Conservation (phyloP, 192 early-diverging fungal genomes). For the Backusella tuberculispora region DNA sequence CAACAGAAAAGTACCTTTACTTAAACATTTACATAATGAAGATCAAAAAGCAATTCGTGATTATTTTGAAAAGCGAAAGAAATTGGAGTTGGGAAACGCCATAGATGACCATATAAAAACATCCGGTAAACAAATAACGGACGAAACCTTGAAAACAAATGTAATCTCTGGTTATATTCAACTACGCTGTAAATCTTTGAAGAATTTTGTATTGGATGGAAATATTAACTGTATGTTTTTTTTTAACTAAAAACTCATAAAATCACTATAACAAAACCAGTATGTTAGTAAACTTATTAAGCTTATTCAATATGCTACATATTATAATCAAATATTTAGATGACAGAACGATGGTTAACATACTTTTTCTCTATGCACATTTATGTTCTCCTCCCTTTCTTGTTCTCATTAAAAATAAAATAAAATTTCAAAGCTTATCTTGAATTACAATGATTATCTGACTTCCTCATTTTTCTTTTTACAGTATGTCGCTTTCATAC, state of each 20-base stretch:
- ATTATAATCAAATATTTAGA: too few species aligned
- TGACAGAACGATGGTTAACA: too few species aligned
- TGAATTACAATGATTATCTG: too few species aligned
- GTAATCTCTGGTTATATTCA: not conserved
- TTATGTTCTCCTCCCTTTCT: too few species aligned
- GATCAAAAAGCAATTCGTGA: not conserved
- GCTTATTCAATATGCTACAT: not conserved
- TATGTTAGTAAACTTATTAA: not conserved
- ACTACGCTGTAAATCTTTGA: slow-evolving; percentile 3
- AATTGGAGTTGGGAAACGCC: not conserved
- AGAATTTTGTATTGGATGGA: slow-evolving; percentile 4
- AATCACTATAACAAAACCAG: not conserved
- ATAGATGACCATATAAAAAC: not conserved
- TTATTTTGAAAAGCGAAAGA: not conserved
- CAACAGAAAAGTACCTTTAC: not conserved
- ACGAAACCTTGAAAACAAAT: not conserved
- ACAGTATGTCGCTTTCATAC: too few species aligned
- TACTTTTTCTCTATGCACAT: too few species aligned
- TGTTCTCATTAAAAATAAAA: too few species aligned
- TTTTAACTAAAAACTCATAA: not conserved
- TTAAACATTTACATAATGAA: not conserved
- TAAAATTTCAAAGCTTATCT: too few species aligned
- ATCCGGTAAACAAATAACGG: not conserved
- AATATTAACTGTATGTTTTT: slow-evolving; percentile 6
- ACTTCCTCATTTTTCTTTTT: too few species aligned